Base-by-base conservation (phyloP, 75 land plant species). In the Gnetum montanum region DNA sequence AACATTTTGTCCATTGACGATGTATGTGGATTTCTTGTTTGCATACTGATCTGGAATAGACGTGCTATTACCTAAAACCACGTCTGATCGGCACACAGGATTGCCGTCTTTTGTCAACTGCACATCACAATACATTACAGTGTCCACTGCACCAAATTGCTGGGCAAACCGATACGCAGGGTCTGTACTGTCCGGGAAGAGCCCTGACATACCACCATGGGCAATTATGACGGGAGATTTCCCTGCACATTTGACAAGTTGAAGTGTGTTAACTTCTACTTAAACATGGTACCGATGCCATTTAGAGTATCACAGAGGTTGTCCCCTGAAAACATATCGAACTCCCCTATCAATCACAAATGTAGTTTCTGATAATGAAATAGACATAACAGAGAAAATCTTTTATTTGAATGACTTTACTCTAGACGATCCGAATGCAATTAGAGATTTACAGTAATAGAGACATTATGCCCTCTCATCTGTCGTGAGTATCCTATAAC, bases 121-220 rank as follows among this genome's bases (percentile, higher is more conserved):
- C 46, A 88, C 58, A 43, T 84, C 77, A 49, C 93, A 88, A 31
- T 57, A 62, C 37, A 84, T 38, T 25, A 57, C 44, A 29, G 70
- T 37, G 26, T 48, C 27, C 0, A 20, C 19, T 6, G 60, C 11
- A 48, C 81, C 62, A 8, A 26, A 63, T 0, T 56, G 24, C 0
- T 36, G 0, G 2, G 92, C 88, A 25, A 74, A 33, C 1, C 26
- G 19, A 52, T 74, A 71, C 1, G 92, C 82, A 15, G 6, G 15
- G 0, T 8, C 23, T 31, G 85, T 83, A 28, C 85, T 76, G 7
- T 75, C 92, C 2, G 96, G 96, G 30, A 63, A 78, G 4, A 90
- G 30, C 5, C 92, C 96, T 11, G 96, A 86, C 25, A 51, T 68
- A 16, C 96, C 96, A 7, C 91, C 96, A 11, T 75, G 57, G 1